Evolutionary conservation across 176 grass and related monocot species (phyloP).

Genomic region (Rhynchospora pubera): DNA sequence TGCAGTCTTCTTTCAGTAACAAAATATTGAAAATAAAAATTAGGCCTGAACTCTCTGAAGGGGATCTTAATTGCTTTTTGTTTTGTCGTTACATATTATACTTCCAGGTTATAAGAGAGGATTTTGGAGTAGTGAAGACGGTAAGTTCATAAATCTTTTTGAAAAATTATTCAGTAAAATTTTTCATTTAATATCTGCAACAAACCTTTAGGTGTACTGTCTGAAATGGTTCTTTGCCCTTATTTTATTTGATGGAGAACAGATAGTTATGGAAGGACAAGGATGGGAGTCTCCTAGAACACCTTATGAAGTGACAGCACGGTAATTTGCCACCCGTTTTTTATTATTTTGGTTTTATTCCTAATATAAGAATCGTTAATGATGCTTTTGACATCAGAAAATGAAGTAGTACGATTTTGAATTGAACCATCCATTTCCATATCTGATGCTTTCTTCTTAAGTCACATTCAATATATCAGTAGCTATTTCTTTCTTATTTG

Average conservation of each 20-base stretch:
- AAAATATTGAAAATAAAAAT: background rate
- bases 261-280: slow-evolving; percentile 81
- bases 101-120: slow-evolving; percentile 65
- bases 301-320: slow-evolving; percentile 86
- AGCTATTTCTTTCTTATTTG: background rate
- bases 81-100: slow-evolving; percentile 10
- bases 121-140: slow-evolving; percentile 90
- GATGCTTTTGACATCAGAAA: background rate
- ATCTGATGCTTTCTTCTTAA: background rate
- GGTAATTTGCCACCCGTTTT: slow-evolving; percentile 34
- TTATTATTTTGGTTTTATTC: background rate
- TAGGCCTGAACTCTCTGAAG: slow-evolving; percentile 6
- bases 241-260: slow-evolving; percentile 6
- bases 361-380: background rate
- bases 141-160: slow-evolving; percentile 25
- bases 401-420: background rate
- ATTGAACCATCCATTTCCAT: background rate
- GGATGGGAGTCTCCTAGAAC: slow-evolving; percentile 98
- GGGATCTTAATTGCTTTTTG: background rate
- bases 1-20: background rate
- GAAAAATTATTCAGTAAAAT: background rate
- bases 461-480: background rate
- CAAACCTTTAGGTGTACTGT: background rate
- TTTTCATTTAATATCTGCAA: background rate
- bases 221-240: background rate